A percentile compares a stretch with the other conserved stretches of the same genome.
These are phyloP conservation scores for Phoma sp. DNA, from an alignment of 2,329 filamentous ascomycete species.

Conservation along the genomic window DNA sequence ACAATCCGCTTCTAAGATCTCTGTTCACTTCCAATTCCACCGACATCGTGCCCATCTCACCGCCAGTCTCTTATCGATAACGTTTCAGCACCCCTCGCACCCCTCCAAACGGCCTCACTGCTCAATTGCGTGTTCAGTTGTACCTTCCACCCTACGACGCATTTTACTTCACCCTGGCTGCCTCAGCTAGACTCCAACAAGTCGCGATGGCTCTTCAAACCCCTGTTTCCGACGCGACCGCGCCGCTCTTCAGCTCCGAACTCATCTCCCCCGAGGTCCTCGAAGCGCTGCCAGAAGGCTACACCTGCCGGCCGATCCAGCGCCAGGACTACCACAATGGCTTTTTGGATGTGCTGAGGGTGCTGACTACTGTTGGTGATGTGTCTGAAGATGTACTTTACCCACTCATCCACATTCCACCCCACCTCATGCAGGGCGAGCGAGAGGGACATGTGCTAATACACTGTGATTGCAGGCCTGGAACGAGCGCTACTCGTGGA, in stretches of 20 bases:
- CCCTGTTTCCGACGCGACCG: constrained; percentile 35
- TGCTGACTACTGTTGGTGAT: constrained; percentile 92
- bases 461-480: constrained; percentile 56
- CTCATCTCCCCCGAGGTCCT: constrained; percentile 81
- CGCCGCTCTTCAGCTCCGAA: constrained; percentile 75
- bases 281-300: constrained; percentile 77
- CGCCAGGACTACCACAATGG: constrained; percentile 79
- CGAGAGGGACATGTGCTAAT: constrained; percentile 2
- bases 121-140: constrained; percentile 1
- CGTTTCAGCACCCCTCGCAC: constrained; percentile 12
- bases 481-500: constrained; percentile 82
- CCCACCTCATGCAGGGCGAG: background rate
- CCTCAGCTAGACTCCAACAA: constrained; percentile 4
- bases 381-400: constrained; percentile 68
- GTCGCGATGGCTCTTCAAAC: constrained; percentile 14
- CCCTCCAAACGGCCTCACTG: constrained; percentile 2
- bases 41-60: background rate
- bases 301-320: constrained; percentile 81
- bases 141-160: background rate
- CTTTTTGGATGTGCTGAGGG: constrained; percentile 89
- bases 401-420: background rate
- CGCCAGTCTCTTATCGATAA: constrained; percentile 31
- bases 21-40: background rate
- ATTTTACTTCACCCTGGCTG: constrained; percentile 11
- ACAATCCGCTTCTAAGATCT: background rate